These are phyloP conservation scores for Aspergillus bridgeri DNA, from an alignment of 495 filamentous ascomycete genomes.

Conservation along the genomic window DNA sequence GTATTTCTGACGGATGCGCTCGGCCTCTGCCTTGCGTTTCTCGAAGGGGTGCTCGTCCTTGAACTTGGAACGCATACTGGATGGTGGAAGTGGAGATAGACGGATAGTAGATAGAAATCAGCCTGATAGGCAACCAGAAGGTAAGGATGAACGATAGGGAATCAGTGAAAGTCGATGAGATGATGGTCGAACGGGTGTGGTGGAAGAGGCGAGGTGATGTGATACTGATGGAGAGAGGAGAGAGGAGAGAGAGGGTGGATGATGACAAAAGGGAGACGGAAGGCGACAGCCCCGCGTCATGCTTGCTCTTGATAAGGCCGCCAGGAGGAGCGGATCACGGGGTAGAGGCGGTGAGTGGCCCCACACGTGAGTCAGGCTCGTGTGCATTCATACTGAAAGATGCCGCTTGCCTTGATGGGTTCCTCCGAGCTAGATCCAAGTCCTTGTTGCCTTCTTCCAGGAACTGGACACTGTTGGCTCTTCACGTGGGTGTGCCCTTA, in stretches of 20 bases:
- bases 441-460: neutral
- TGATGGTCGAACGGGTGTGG: neutral
- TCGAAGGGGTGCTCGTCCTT: slow-evolving; percentile 99
- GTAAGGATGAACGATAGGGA: slow-evolving; percentile 4
- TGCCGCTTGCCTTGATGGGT: neutral
- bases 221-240: slow-evolving; percentile 10
- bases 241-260: slow-evolving; percentile 6
- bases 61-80: slow-evolving; percentile 87
- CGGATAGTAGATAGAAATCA: slow-evolving; percentile 1
- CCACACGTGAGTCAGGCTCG: slow-evolving; percentile 27
- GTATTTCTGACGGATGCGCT: slow-evolving; percentile 99
- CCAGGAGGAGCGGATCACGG: slow-evolving; percentile 25
- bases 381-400: slow-evolving; percentile 4
- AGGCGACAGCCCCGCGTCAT: slow-evolving; percentile 31
- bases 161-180: neutral
- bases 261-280: slow-evolving; percentile 20
- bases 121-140: neutral
- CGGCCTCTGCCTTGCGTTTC: slow-evolving; percentile 98
- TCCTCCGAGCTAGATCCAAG: neutral
- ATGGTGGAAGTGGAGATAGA: neutral
- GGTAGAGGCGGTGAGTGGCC: slow-evolving; percentile 33
- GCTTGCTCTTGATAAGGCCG: slow-evolving; percentile 21
- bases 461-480: neutral
- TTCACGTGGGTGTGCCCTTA: neutral
- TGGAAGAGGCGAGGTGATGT: slow-evolving; percentile 10